phyloP scores from a whole-genome alignment of 768 basidiomycete species.

The Coprinopsis sp. region DNA sequence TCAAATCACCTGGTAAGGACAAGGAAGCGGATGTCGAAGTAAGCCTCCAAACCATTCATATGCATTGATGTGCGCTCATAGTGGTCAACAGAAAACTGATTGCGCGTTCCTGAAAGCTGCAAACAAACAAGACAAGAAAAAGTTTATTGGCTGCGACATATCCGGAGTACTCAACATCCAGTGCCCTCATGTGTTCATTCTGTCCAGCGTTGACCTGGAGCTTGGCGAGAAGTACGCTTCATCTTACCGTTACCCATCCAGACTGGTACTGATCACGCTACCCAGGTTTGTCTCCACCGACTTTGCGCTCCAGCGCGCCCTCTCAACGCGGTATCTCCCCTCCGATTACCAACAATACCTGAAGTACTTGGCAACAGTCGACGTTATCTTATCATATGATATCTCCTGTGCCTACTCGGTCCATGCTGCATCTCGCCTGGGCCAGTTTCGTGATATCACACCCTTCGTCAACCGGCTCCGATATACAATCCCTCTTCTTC shows the following conservation, averaged over 20 bases:
- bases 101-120: slow-evolving; percentile 22
- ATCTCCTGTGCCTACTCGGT: slow-evolving; percentile 20
- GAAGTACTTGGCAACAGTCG: not conserved
- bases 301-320: slow-evolving; percentile 16
- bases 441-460: slow-evolving; percentile 9
- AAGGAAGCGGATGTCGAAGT: not conserved
- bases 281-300: slow-evolving; percentile 19
- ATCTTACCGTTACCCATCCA: not conserved
- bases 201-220: slow-evolving; percentile 24
- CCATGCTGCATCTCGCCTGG: slow-evolving; percentile 11
- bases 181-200: slow-evolving; percentile 22
- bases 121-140: slow-evolving; percentile 21
- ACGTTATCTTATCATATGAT: slow-evolving; percentile 19
- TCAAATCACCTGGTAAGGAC: not conserved
- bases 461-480: slow-evolving; percentile 10
- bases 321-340: not conserved
- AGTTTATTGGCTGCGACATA: slow-evolving; percentile 24
- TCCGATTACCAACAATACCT: slow-evolving; percentile 1
- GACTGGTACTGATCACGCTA: not conserved
- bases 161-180: slow-evolving; percentile 22
- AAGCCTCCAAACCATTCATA: not conserved
- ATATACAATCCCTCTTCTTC: slow-evolving; percentile 18
- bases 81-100: slow-evolving; percentile 12
- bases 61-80: not conserved
- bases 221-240: slow-evolving; percentile 22